A percentile compares a stretch with the other conserved stretches of the same genome.
Conservation (phyloP, 441 rosid genomes). For the Euphorbia celastroides region DNA sequence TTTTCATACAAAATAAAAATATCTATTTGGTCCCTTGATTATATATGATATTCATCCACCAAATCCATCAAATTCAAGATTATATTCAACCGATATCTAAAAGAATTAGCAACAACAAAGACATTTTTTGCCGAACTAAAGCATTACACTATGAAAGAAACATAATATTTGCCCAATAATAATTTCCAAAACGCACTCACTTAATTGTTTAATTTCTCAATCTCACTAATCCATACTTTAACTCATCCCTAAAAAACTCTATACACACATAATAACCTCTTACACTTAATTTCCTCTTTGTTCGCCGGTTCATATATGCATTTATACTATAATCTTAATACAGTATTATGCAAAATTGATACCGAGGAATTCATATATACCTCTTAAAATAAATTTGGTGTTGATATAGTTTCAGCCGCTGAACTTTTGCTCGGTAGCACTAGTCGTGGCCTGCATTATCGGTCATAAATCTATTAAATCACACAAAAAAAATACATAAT, state of each 20-base stretch:
- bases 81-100: neutral
- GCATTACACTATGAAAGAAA: too few species aligned
- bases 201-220: too few species aligned
- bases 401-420: slow-evolving; percentile 26
- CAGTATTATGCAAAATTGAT: slow-evolving; percentile 24
- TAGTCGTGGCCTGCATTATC: slow-evolving; percentile 47
- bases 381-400: neutral
- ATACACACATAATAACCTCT: too few species aligned
- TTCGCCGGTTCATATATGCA: slow-evolving; percentile 9
- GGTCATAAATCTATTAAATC: neutral
- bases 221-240: too few species aligned
- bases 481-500: neutral
- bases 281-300: too few species aligned
- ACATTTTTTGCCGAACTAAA: neutral
- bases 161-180: too few species aligned
- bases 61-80: neutral
- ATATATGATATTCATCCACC: neutral
- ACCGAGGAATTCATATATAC: slow-evolving; percentile 13
- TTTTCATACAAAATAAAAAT: neutral
- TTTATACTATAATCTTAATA: neutral
- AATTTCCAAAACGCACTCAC: too few species aligned
- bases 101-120: too few species aligned
- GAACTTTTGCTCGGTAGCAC: slow-evolving; percentile 20
- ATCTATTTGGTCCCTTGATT: neutral
- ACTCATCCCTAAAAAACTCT: too few species aligned